Conservation (phyloP, 169 alveolate genomes). For the Cryptosporidium canis region DNA sequence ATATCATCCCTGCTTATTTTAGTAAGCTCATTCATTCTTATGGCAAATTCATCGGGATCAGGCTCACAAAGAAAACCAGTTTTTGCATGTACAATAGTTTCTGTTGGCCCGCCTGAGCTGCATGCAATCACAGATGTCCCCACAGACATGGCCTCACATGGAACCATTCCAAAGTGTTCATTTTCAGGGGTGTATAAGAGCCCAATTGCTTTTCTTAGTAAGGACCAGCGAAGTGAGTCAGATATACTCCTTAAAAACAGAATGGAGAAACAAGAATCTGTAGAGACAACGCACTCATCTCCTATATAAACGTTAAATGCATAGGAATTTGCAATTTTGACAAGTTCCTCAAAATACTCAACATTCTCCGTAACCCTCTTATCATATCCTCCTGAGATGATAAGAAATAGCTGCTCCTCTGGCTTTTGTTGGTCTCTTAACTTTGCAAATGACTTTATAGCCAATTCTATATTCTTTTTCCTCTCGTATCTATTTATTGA, state of each 20-base stretch:
- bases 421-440: constrained; percentile 72
- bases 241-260: constrained; percentile 86
- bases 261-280: constrained; percentile 74
- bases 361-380: constrained; percentile 86
- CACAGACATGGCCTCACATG: constrained; percentile 91
- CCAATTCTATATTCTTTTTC: constrained; percentile 88
- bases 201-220: constrained; percentile 84
- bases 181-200: constrained; percentile 93
- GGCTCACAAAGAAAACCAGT: constrained; percentile 87
- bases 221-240: constrained; percentile 80
- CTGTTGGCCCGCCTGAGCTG: constrained; percentile 94
- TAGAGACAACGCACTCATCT: constrained; percentile 29
- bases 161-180: constrained; percentile 97
- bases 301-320: constrained; percentile 45
- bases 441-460: constrained; percentile 83
- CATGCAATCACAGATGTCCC: constrained; percentile 90
- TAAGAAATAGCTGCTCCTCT: constrained; percentile 74
- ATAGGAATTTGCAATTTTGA: constrained; percentile 53
- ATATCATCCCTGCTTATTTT: constrained; percentile 61
- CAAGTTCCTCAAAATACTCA: constrained; percentile 82
- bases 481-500: constrained; percentile 90
- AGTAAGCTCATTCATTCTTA: constrained; percentile 79
- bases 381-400: constrained; percentile 94
- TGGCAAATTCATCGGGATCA: constrained; percentile 82
- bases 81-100: constrained; percentile 84